Conservation (phyloP, 495 filamentous ascomycete species). For the Penicillium salamii region DNA sequence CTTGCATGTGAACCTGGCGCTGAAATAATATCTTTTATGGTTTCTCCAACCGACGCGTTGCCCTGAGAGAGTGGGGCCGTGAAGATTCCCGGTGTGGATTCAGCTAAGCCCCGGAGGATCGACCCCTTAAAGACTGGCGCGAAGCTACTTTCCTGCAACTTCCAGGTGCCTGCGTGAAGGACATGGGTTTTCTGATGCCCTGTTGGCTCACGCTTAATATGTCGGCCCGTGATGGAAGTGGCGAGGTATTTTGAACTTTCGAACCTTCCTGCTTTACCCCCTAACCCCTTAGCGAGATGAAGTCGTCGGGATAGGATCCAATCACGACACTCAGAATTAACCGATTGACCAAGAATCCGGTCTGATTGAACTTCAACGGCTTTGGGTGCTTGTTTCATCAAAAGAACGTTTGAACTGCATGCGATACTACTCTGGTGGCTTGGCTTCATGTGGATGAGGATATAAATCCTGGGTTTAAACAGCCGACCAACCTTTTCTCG, state of each 20-base stretch:
- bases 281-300: background rate
- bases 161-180: background rate
- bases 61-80: slow-evolving; percentile 9
- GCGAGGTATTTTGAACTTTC: background rate
- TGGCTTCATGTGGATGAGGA: background rate
- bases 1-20: slow-evolving; percentile 8
- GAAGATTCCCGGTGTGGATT: slow-evolving; percentile 9
- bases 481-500: too few relatives aligned
- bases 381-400: too few relatives aligned
- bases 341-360: background rate
- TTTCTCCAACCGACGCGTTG: slow-evolving; percentile 1
- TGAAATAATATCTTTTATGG: background rate
- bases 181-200: background rate
- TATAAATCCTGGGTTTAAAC: background rate
- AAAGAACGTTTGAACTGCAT: background rate
- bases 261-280: background rate
- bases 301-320: background rate
- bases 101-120: slow-evolving; percentile 9
- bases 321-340: background rate
- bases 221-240: background rate
- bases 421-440: background rate
- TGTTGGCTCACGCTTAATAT: background rate
- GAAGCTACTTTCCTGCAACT: slow-evolving; percentile 1
- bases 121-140: slow-evolving; percentile 14
- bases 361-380: background rate